These are phyloP conservation scores for Oxyria digyna DNA, from an alignment of 148 eudicot species.

Conservation along the genomic window DNA sequence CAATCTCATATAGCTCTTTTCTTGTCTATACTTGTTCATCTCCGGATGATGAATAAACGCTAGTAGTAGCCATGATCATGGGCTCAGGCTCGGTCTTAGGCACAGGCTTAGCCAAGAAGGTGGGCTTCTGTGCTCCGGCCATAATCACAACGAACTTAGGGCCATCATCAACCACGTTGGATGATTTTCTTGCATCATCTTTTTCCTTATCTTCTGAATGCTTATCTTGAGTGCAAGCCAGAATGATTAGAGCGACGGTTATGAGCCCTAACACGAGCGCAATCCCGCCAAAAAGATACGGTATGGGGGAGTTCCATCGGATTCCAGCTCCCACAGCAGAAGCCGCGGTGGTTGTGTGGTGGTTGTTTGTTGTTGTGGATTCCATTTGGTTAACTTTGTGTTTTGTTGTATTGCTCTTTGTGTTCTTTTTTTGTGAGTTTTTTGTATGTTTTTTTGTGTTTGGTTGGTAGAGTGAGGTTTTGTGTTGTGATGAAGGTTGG, in stretches of 20 bases:
- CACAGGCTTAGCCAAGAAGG: conserved; percentile 25
- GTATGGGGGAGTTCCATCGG: conserved; percentile 13
- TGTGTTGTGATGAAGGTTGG: background rate
- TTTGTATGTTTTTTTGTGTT: background rate
- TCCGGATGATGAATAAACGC: background rate
- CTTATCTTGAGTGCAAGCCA: conserved; percentile 18
- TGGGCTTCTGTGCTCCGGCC: conserved; percentile 30
- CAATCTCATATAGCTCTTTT: background rate
- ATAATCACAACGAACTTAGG: conserved; percentile 22
- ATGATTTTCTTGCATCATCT: background rate
- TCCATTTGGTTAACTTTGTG: background rate
- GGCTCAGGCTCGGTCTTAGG: background rate
- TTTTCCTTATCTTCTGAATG: background rate
- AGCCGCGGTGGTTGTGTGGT: background rate
- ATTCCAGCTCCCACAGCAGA: background rate
- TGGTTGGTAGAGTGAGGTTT: background rate
- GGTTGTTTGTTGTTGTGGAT: background rate
- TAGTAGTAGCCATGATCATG: background rate
- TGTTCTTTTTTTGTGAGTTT: too few species aligned
- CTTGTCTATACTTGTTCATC: background rate
- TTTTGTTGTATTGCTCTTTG: background rate
- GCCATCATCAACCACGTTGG: background rate
- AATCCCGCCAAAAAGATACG: conserved; percentile 20
- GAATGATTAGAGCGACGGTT: conserved; percentile 15
- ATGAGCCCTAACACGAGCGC: conserved; percentile 16